Conservation (phyloP, 192 early-diverging fungal genomes). For the Gaertneriomyces semiglobifer region DNA sequence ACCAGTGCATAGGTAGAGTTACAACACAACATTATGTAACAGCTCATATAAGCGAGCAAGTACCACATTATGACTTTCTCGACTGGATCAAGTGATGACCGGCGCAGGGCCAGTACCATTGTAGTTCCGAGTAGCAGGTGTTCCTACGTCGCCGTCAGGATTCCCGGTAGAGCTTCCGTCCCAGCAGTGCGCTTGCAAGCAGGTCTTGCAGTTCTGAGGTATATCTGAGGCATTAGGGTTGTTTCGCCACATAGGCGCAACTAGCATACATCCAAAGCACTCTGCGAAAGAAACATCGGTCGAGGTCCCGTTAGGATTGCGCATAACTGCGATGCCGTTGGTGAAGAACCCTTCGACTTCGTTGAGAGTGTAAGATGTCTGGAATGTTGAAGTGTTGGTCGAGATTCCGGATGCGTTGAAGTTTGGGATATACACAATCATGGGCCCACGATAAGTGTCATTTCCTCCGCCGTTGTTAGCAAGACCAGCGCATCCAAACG, state of each 20-base stretch:
- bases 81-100: conserved; percentile 4
- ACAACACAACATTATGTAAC: no score
- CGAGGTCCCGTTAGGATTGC: neutral
- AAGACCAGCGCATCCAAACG: conserved; percentile 31
- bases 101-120: conserved; percentile 13
- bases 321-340: conserved; percentile 10
- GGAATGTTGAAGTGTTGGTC: conserved; percentile 32
- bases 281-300: neutral
- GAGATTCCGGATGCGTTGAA: neutral
- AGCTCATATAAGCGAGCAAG: no score
- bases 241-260: conserved; percentile 5
- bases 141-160: conserved; percentile 1
- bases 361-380: conserved; percentile 11
- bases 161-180: conserved; percentile 4
- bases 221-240: neutral
- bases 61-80: no score
- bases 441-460: conserved; percentile 13
- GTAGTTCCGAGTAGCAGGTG: conserved; percentile 13
- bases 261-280: conserved; percentile 17
- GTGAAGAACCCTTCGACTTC: conserved; percentile 13
- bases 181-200: conserved; percentile 27
- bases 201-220: neutral
- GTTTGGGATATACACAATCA: conserved; percentile 36
- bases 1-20: no score
- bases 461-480: neutral